These are phyloP conservation scores for Mercurialis annua DNA, from an alignment of 345 rosid genomes.

Conservation along the genomic window DNA sequence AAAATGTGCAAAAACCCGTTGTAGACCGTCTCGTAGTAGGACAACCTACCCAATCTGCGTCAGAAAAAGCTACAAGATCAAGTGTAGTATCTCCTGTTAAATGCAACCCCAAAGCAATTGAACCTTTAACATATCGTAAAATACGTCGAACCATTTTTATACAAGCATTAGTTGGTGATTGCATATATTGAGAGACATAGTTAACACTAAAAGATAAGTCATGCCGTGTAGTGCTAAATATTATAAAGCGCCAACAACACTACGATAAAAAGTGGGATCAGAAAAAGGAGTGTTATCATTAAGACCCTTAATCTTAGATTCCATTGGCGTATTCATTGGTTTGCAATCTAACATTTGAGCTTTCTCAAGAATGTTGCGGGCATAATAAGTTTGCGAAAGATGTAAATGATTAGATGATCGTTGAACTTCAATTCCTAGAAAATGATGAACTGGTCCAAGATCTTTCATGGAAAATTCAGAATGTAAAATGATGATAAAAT, in stretches of 20 bases:
- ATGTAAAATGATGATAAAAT: not conserved
- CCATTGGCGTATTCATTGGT: slow-evolving; percentile 1
- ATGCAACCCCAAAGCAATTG: not conserved
- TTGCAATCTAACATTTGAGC: not conserved
- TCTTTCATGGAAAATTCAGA: not conserved
- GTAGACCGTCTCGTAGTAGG: not conserved
- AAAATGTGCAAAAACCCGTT: not conserved
- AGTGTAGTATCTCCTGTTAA: not conserved
- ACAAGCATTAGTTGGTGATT: not conserved
- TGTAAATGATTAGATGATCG: not conserved
- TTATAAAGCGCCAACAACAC: not conserved
- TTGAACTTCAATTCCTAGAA: not conserved
- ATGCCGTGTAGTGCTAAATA: not conserved
- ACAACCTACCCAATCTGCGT: not conserved
- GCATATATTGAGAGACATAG: not conserved
- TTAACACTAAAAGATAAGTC: not conserved
- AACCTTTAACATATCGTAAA: not conserved
- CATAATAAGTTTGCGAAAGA: not conserved
- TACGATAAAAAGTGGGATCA: not conserved
- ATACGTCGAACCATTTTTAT: not conserved
- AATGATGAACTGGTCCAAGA: not conserved
- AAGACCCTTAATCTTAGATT: not conserved
- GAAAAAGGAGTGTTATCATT: not conserved
- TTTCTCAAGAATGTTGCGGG: not conserved
- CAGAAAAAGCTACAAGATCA: not conserved